A percentile compares a stretch with the other conserved stretches of the same genome.
Evolutionary conservation across 2,329 filamentous ascomycete species (phyloP).

Genomic region (Aspergillus calidoustus): DNA sequence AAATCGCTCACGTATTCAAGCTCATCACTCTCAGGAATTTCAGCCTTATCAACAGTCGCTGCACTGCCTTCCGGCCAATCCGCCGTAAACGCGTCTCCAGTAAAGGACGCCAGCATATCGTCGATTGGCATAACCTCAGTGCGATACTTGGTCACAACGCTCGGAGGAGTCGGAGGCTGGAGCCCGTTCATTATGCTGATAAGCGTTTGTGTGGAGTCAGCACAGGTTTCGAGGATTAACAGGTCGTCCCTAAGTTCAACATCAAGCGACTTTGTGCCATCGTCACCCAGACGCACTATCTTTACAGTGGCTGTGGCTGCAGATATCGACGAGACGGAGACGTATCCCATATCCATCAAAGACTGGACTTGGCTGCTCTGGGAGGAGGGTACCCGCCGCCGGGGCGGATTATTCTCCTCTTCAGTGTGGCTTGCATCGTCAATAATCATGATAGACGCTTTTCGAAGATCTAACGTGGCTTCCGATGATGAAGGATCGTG

Average conservation of each 20-base stretch:
- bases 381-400: constrained; percentile 29
- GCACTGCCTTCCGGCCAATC: constrained; percentile 37
- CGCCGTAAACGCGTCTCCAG: constrained; percentile 75
- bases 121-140: constrained; percentile 85
- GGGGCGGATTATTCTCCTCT: constrained; percentile 38
- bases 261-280: constrained; percentile 70
- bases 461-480: constrained; percentile 71
- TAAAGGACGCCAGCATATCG: constrained; percentile 88
- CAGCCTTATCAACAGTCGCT: constrained; percentile 55
- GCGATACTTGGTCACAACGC: constrained; percentile 80
- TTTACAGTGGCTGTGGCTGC: constrained; percentile 73
- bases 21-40: constrained; percentile 43
- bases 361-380: constrained; percentile 53
- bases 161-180: constrained; percentile 80
- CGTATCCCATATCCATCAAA: constrained; percentile 71
- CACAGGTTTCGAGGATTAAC: constrained; percentile 90
- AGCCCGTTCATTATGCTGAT: constrained; percentile 78
- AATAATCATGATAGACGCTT: constrained; percentile 80
- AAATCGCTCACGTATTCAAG: constrained; percentile 61
- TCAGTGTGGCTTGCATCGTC: constrained; percentile 67
- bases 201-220: constrained; percentile 93
- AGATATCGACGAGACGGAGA: constrained; percentile 85
- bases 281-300: constrained; percentile 59
- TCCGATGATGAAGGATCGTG: constrained; percentile 68
- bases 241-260: constrained; percentile 84